Conservation (phyloP, 306 rosid genomes). For the Acacia confusa region DNA sequence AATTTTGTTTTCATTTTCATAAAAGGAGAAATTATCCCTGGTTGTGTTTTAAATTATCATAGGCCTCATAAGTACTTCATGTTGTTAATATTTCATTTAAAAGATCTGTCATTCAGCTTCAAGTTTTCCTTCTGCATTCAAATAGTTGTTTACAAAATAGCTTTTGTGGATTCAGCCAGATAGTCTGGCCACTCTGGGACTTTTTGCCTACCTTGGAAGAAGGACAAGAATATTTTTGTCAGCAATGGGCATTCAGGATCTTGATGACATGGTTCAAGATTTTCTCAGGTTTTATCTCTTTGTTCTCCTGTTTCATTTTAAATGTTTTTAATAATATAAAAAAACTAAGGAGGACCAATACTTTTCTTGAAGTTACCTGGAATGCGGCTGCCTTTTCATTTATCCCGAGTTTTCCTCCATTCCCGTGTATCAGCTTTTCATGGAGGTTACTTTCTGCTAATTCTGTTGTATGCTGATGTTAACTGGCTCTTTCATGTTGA, state of each 20-base stretch:
- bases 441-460: conserved; percentile 57
- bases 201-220: conserved; percentile 73
- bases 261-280: conserved; percentile 62
- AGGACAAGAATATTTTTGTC: conserved; percentile 67
- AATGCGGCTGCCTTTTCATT: conserved; percentile 68
- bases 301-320: conserved; percentile 6
- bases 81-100: neutral
- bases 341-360: conserved; percentile 20
- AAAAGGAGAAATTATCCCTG: conserved; percentile 5
- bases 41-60: neutral
- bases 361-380: conserved; percentile 66
- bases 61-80: conserved; percentile 15
- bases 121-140: conserved; percentile 6
- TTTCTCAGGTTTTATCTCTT: conserved; percentile 58
- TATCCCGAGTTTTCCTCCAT: conserved; percentile 56
- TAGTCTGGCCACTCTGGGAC: conserved; percentile 61
- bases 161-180: conserved; percentile 52
- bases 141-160: conserved; percentile 22
- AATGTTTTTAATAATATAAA: conserved; percentile 21
- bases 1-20: neutral
- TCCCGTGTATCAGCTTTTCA: conserved; percentile 58
- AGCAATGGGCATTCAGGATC: conserved; percentile 61
- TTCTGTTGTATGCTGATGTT: neutral
- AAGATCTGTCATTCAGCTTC: neutral
- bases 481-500: neutral